Base-by-base conservation (phyloP, 164 flowering plant genomes). In the Berberis vulgaris region DNA sequence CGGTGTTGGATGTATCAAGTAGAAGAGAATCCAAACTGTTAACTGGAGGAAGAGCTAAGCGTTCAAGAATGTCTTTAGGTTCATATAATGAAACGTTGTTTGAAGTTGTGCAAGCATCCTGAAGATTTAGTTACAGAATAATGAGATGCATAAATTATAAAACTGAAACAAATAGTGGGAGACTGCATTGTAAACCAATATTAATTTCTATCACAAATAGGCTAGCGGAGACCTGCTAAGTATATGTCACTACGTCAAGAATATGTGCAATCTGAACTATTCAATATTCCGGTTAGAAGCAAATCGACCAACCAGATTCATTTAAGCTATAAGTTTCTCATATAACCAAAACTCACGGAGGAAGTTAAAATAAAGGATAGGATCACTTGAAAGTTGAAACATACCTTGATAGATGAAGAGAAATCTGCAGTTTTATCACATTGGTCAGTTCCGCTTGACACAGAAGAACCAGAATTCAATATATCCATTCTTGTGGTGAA, bases 21-120 rank as follows among this genome's bases (percentile, higher is more conserved):
- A 93, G 82, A 66, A 93, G 79, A 54, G 82, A 71, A 45, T 84
- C 89, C 80, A 90, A 75, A 74, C 84, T 88, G 60, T 82, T 82
- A 47, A 83, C 75, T 43, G 84, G 84, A 77, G 85, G 83, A 68
- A 90, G 83, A 61, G 79, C 67, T 64, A 93, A 80, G 40, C 79
- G 77, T 66, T 82, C 81, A 69, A 84, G 69, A 63, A 88, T 63
- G 61, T 81, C 86, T 66, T 69, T 70, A 54, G 92, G 90, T 57
- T 76, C 63, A 69, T 64, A 67, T 54, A 80, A 64, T 7, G 69
- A 69, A 13, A 61, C 69, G 61, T 54, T 41, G 38, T 59, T 83
- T 74, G 58, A 57, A 73, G 45, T 62, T 7, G 65, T 55, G 73
- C 70, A 60, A 47, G 80, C 71, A 67, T 78, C 85, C 77, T 78